Base-by-base conservation (phyloP, 768 basidiomycete species). In the Naematelia aurantialba region DNA sequence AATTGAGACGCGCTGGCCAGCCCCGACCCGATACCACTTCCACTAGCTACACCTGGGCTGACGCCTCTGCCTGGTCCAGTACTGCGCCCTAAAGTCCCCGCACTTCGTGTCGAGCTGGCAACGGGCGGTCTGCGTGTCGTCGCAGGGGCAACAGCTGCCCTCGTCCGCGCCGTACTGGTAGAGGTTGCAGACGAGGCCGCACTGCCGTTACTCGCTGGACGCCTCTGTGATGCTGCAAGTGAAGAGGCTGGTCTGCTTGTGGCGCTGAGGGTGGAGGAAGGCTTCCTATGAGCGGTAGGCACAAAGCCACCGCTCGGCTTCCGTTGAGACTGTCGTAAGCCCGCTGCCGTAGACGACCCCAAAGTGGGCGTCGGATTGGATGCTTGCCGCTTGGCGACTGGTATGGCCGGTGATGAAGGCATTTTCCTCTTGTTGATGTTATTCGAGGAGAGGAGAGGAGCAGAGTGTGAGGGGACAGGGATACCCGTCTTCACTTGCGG, bases 1-100 rank as follows among this genome's bases (percentile, higher is more conserved):
- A 70, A 48, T 34, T 72, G 70, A 14, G 66, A 68, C 2, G 65
- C 68, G 52, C 66, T 68, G 4, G 73, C 73, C 47, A 72, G 49
- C 2, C 70, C 70, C 26, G 45, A 56, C 29, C n/a, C 58, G 53
- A 14, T 14, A 30, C 47, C 21, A 47, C 5, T 52, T n/a, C 48
- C 12, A 30, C 30, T 48, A 13, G 55, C 57, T 24, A 60, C n/a
- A 1, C 68, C 63, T 12, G 71, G 71, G 60, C 66, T 70, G 44
- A 68, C 65, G 4, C 69, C 67, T 42, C 71, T 58, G 21, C 56
- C 48, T 1, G 61, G 58, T 19, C 50, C 51, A 5, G 48, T 39
- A 59, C 69, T 65, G 31, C 59, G 61, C 5, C 59, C 61, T 21
- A 25, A 24, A 5, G 62, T 51, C n/a, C 61, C 51, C 4, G 29